A percentile compares a stretch with the other conserved stretches of the same genome.
phyloP scores from a whole-genome alignment of 148 eudicot genomes.

The Cornus controversa region DNA sequence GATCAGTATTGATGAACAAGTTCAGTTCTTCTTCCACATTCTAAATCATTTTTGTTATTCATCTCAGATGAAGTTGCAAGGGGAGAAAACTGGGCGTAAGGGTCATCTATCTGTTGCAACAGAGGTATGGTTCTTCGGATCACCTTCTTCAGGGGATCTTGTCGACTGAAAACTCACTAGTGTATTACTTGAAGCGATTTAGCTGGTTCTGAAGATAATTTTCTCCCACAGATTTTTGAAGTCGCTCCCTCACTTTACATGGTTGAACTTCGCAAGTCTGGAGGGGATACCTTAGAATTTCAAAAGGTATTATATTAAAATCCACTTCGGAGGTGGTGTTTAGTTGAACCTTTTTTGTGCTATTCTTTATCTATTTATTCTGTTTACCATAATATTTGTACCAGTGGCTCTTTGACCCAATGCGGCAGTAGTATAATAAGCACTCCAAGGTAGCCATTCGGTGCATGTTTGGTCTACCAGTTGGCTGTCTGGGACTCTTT shows the following conservation, averaged over 20 bases:
- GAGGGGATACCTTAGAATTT: constrained; percentile 88
- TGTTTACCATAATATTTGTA: background rate
- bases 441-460: background rate
- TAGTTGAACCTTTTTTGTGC: no score
- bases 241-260: constrained; percentile 86
- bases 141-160: no score
- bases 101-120: constrained; percentile 86
- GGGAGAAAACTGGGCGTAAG: constrained; percentile 87
- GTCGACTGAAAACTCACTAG: background rate
- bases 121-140: constrained; percentile 48
- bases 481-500: background rate
- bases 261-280: constrained; percentile 84
- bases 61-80: constrained; percentile 81
- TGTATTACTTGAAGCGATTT: background rate
- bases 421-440: constrained; percentile 1
- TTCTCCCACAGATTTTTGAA: constrained; percentile 61
- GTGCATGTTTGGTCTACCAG: background rate
- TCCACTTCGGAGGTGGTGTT: background rate
- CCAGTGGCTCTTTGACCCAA: background rate
- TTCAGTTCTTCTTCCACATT: background rate
- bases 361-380: background rate
- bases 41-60: background rate
- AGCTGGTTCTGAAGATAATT: background rate
- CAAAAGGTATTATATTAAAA: constrained; percentile 57
- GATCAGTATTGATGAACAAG: background rate